Evolutionary conservation across 208 protist species (phyloP).

Genomic region (Kentomonas sorsogonicus): DNA sequence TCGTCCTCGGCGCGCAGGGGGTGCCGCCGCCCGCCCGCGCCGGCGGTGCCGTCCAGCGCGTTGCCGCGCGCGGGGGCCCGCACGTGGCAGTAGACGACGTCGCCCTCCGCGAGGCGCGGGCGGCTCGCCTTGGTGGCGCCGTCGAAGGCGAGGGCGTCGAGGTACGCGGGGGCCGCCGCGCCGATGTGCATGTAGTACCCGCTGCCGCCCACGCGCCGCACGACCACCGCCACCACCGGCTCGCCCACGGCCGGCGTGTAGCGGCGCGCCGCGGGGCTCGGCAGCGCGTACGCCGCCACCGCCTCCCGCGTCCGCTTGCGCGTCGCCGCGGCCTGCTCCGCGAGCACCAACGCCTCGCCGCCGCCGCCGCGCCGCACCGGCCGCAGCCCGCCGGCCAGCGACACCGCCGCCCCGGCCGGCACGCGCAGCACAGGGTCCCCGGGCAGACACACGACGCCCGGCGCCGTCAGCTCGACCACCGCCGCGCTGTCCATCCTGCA

Average conservation of each 20-base stretch:
- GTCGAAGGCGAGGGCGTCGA: slow-evolving; percentile 78
- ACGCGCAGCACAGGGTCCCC: slow-evolving; percentile 70
- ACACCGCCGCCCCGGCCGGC: slow-evolving; percentile 35
- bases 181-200: slow-evolving; percentile 72
- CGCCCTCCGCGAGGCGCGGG: slow-evolving; percentile 64
- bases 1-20: slow-evolving; percentile 16
- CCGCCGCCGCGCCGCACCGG: slow-evolving; percentile 52
- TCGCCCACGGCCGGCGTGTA: slow-evolving; percentile 53
- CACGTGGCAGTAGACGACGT: slow-evolving; percentile 76
- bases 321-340: slow-evolving; percentile 19
- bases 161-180: slow-evolving; percentile 31
- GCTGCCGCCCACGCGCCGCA: slow-evolving; percentile 34
- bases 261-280: slow-evolving; percentile 44
- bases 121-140: slow-evolving; percentile 76
- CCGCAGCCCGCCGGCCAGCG: slow-evolving; percentile 57
- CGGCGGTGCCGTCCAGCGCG: slow-evolving; percentile 8
- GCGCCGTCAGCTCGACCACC: slow-evolving; percentile 45
- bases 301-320: no score
- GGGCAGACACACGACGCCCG: slow-evolving; percentile 69
- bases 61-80: slow-evolving; percentile 21
- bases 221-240: slow-evolving; percentile 66
- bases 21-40: slow-evolving; percentile 5
- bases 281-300: slow-evolving; percentile 30
- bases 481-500: not conserved
- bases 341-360: slow-evolving; percentile 15